Evolutionary conservation across 352 stramenopile species (phyloP).

Genomic region (Globisporangium takayamanum): DNA sequence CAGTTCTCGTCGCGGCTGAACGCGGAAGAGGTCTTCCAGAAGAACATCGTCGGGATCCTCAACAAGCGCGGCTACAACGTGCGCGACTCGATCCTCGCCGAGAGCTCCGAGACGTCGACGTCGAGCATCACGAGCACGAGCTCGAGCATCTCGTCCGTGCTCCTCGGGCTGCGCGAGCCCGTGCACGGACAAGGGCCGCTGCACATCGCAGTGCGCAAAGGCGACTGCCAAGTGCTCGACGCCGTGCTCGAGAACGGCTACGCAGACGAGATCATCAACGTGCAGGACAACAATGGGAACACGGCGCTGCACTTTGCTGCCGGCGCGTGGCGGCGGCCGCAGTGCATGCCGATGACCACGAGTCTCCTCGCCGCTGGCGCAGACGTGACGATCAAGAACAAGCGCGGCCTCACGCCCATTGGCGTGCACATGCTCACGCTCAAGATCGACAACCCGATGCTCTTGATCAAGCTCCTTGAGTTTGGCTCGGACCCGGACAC

Average conservation of each 20-base stretch:
- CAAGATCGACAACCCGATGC: conserved; percentile 60
- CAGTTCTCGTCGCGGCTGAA: conserved; percentile 16
- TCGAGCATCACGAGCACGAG: conserved; percentile 51
- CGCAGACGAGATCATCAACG: conserved; percentile 59
- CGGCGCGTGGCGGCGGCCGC: conserved; percentile 46
- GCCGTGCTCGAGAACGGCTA: conserved; percentile 66
- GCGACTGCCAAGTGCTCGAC: conserved; percentile 62
- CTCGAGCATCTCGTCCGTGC: conserved; percentile 58
- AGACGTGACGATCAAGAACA: conserved; percentile 47
- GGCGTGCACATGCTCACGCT: conserved; percentile 77
- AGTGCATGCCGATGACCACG: conserved; percentile 37
- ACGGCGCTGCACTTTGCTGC: conserved; percentile 74
- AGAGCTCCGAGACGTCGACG: conserved; percentile 54
- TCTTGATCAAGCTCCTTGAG: conserved; percentile 64
- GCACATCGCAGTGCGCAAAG: conserved; percentile 72
- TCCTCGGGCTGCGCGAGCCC: conserved; percentile 63
- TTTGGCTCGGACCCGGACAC: conserved; percentile 49
- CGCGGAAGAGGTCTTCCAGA: conserved; percentile 58
- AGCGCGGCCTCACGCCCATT: conserved; percentile 56
- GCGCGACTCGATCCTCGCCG: conserved; percentile 43
- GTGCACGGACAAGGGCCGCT: conserved; percentile 71
- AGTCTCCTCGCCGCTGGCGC: conserved; percentile 47
- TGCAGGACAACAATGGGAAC: conserved; percentile 75
- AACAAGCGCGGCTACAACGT: conserved; percentile 85
- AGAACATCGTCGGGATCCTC: conserved; percentile 62